Percentiles rank a stretch among this genome's conserved stretches.
These are phyloP conservation scores for Pisolithus thermaeus DNA, from an alignment of 1,284 basidiomycete species.

Conservation along the genomic window DNA sequence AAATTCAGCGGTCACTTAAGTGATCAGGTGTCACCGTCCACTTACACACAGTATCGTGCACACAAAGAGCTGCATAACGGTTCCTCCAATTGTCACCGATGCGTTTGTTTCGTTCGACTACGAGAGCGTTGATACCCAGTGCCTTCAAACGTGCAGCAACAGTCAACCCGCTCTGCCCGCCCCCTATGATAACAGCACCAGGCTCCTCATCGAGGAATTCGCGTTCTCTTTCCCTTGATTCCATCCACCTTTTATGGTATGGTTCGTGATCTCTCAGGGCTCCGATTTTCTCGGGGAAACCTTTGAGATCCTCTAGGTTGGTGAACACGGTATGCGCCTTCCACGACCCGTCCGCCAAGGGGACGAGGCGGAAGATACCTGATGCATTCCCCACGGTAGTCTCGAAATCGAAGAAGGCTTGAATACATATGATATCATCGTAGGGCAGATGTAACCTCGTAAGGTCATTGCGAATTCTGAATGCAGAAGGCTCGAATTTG, in stretches of 20 bases:
- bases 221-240: conserved; percentile 27
- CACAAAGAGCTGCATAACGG: conserved; percentile 38
- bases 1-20: not conserved
- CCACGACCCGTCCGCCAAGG: conserved; percentile 44
- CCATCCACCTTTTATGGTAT: conserved; percentile 35
- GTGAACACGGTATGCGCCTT: conserved; percentile 55
- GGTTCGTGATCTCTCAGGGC: conserved; percentile 28
- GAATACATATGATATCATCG: conserved; percentile 55
- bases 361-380: conserved; percentile 52
- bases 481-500: conserved; percentile 29
- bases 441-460: conserved; percentile 39
- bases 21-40: conserved; percentile 5
- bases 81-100: conserved; percentile 20
- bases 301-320: conserved; percentile 51
- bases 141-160: conserved; percentile 5
- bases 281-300: conserved; percentile 44
- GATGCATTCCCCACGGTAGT: conserved; percentile 44
- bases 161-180: conserved; percentile 11
- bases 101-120: conserved; percentile 9
- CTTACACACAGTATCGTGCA: conserved; percentile 61
- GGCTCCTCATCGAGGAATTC: conserved; percentile 37
- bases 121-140: conserved; percentile 7
- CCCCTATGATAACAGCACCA: conserved; percentile 17
- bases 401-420: conserved; percentile 53
- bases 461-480: conserved; percentile 35